Evolutionary conservation across 495 filamentous ascomycete species (phyloP), one percentile per base, ranked within the genome.

Genomic region (Trichoderma orchidacearum): DNA sequence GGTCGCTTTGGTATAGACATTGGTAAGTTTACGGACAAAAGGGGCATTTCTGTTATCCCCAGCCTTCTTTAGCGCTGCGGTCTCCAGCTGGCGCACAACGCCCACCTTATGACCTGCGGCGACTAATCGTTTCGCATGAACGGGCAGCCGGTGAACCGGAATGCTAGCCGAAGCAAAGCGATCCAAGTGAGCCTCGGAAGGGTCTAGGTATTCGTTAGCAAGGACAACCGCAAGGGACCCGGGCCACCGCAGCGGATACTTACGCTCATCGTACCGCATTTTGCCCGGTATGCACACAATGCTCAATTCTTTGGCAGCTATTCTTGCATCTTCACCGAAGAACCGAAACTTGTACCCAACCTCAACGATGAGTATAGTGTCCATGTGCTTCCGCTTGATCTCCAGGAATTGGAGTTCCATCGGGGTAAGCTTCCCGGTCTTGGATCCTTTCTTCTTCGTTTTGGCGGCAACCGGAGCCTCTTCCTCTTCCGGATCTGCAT

Each of bases 271-370:
- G 59, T 88, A 99, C 62, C 94, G 73, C 61, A 91, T 83, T 64
- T 96, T 99, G 8, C 93, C 93, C 0, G 93, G 93, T 61, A 97
- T 96, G 64, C 93, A 99, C 32, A 97, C 87, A 62, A 99, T 97
- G 57, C 86, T 86, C 57, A 99, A 72, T 65, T 92, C 90, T 65
- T 93, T 95, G 5, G 90, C 86, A 15, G 93, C 94, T 56, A 83
- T 79, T 56, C 90, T 80, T 5, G 93, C 93, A 74, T 99, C 93
- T 63, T 96, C 92, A n/a, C 94, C 93, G 63, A 95, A 95, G 74
- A 99, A 96, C 38, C 85, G 81, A 73, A 93, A 99, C 67, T 99
- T 99, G 67, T 99, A 99, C 28, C 93, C 93, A 5, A 99, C 93
- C 63, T 99, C 90, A 18, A 96, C 81, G 3, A 96, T 82, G 35